Evolutionary conservation across 257 asterid species (phyloP).

Genomic region (Solanum pennellii): DNA sequence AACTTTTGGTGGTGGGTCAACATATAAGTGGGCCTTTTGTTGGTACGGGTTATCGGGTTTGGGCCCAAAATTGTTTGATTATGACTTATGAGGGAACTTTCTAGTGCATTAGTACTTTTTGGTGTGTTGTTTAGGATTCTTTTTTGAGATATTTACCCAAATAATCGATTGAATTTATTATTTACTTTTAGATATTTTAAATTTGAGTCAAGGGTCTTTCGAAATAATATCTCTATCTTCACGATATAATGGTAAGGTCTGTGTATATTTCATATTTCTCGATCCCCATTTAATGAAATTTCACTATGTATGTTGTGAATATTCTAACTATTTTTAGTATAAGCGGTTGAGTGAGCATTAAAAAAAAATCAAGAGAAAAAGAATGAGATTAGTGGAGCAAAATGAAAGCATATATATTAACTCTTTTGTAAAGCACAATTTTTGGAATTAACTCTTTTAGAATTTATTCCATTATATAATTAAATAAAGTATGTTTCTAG

Average conservation of each 20-base stretch:
- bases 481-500: neutral
- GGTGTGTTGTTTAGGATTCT: neutral
- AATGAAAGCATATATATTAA: neutral
- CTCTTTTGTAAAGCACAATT: neutral
- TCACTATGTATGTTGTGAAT: neutral
- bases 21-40: constrained; percentile 18
- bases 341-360: too few relatives aligned
- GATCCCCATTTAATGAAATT: fast-evolving
- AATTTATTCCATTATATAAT: neutral
- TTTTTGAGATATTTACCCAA: neutral
- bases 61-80: constrained; percentile 1
- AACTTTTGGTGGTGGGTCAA: constrained; percentile 24
- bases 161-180: neutral
- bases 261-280: fast-evolving
- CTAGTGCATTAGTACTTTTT: neutral
- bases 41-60: constrained; percentile 2
- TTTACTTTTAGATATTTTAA: neutral
- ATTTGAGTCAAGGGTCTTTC: neutral
- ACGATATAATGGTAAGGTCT: fast-evolving
- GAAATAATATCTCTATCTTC: fast-evolving
- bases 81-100: neutral
- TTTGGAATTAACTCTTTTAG: neutral
- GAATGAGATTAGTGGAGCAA: neutral
- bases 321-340: neutral
- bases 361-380: too few relatives aligned